These are phyloP conservation scores for Bodo saltans DNA, from an alignment of 78 protist species.

Conservation along the genomic window DNA sequence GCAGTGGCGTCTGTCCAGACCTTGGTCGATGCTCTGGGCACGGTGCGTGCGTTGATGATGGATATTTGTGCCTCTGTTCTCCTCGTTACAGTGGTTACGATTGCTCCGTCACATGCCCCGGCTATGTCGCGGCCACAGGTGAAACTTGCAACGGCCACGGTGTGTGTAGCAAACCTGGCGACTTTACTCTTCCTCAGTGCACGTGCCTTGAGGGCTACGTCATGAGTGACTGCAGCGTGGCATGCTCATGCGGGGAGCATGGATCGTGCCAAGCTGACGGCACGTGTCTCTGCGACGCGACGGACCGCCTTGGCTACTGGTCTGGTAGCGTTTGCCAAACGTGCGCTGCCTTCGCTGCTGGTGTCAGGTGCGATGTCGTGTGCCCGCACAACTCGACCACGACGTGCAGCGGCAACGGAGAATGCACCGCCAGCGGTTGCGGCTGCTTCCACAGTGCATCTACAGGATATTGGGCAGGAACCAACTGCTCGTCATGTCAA, in stretches of 20 bases:
- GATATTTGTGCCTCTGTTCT: no score
- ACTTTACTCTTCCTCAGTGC: not conserved
- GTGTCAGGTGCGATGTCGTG: not conserved
- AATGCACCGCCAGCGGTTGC: not conserved
- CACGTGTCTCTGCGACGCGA: slow-evolving; percentile 12
- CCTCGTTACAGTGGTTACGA: no score
- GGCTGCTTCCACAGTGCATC: not conserved
- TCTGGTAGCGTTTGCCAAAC: not conserved
- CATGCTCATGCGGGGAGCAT: no score
- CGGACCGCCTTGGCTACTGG: not conserved
- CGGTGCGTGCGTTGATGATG: no score
- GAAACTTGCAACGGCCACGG: slow-evolving; percentile 16
- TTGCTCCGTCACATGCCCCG: no score
- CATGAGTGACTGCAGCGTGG: no score
- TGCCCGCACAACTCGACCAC: not conserved
- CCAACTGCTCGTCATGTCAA: not conserved
- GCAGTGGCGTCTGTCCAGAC: no score
- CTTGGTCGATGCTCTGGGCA: no score
- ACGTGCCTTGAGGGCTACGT: no score
- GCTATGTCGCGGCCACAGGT: no score
- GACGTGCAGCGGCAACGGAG: slow-evolving; percentile 11
- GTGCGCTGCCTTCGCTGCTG: not conserved
- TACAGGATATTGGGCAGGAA: not conserved
- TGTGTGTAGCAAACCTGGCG: not conserved
- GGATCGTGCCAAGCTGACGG: slow-evolving; percentile 9